A percentile compares a stretch with the other conserved stretches of the same genome.
Evolutionary conservation across 495 filamentous ascomycete species (phyloP).

Genomic region (Penicillium simplicissimum): DNA sequence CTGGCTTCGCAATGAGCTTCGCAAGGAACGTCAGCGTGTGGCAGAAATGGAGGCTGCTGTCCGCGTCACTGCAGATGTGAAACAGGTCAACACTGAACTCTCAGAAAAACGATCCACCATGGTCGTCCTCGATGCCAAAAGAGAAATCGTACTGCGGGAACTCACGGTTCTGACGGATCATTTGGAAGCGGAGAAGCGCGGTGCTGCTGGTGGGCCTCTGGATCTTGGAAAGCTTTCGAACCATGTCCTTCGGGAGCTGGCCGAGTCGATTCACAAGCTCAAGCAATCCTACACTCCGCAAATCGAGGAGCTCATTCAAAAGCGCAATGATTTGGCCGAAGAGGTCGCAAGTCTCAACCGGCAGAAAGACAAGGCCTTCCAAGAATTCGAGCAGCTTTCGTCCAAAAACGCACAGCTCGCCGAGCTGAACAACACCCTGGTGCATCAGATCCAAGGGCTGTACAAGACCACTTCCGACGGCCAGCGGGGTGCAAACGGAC

Average conservation of each 20-base stretch:
- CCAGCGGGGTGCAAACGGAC: slow-evolving; percentile 62
- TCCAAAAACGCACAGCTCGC: slow-evolving; percentile 91
- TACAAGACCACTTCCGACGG: slow-evolving; percentile 78
- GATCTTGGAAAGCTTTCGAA: slow-evolving; percentile 78
- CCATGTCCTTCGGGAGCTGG: slow-evolving; percentile 83
- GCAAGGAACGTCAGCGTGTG: slow-evolving; percentile 76
- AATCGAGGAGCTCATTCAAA: slow-evolving; percentile 81
- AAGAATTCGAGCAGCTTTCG: slow-evolving; percentile 92
- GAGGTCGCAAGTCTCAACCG: slow-evolving; percentile 77
- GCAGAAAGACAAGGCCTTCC: slow-evolving; percentile 85
- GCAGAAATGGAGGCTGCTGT: slow-evolving; percentile 77
- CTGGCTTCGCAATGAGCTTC: slow-evolving; percentile 73
- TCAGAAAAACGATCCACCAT: slow-evolving; percentile 94
- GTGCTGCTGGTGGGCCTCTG: slow-evolving; percentile 59
- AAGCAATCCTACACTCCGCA: slow-evolving; percentile 75
- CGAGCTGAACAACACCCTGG: slow-evolving; percentile 91
- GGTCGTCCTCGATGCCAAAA: slow-evolving; percentile 90
- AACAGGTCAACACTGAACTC: slow-evolving; percentile 80
- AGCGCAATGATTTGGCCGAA: slow-evolving; percentile 77
- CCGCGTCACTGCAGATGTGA: slow-evolving; percentile 73
- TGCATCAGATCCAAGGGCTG: slow-evolving; percentile 88
- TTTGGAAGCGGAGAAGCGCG: slow-evolving; percentile 65
- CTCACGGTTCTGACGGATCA: slow-evolving; percentile 84
- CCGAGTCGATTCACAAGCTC: slow-evolving; percentile 79
- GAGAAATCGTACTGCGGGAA: slow-evolving; percentile 92